Evolutionary conservation across 352 stramenopile genomes (phyloP), one percentile per base, ranked within the genome.

Genomic region (Phytophthora sojae): DNA sequence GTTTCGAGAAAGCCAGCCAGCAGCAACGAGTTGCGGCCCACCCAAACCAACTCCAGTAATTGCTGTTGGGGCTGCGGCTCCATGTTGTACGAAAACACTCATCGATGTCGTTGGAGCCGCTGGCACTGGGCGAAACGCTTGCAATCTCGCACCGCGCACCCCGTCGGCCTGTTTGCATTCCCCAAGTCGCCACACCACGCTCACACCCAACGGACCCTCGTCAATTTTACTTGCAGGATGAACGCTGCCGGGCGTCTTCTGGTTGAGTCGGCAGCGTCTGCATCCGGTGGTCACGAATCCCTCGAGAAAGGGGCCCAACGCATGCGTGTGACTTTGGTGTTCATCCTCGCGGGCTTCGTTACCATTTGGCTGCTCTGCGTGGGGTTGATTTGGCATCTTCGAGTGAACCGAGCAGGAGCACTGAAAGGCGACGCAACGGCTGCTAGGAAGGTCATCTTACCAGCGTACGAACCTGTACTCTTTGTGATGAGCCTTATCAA

Each of bases 391-490:
- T 50, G 75, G 35, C 77, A 86, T 55, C 42, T 87, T 19, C 73
- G 75, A 5, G 35, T 63, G 23, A 80, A 82, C 51, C 70, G 78
- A 53, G 64, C 42, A 4, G 81, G 63, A 3, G 76, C 76, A 5
- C 51, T 80, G 0, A 71, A 69, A 44, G 79, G 75, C 0, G 71
- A 81, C 29, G 30, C 56, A 5, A 12, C 4, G 2, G 77, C 81
- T 0, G 79, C 81, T 3, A 70, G 62, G 47, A 81, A 85, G 51
- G 67, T 82, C 7, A 71, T 90, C 17, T 26, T 88, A 4, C 82
- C 82, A 0, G 68, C 80, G 0, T 88, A 76, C 50, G 77, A 89
- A 42, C 81, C 79, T 1, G 52, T 89, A 7, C 62, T 87, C n/a
- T 56, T 60, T n/a, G 52, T 86, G 7, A 52, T 85, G 35, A 54